These are phyloP conservation scores for Lunularia cruciata DNA, from an alignment of 225 moss, liverwort and hornwort genomes.

Conservation along the genomic window DNA sequence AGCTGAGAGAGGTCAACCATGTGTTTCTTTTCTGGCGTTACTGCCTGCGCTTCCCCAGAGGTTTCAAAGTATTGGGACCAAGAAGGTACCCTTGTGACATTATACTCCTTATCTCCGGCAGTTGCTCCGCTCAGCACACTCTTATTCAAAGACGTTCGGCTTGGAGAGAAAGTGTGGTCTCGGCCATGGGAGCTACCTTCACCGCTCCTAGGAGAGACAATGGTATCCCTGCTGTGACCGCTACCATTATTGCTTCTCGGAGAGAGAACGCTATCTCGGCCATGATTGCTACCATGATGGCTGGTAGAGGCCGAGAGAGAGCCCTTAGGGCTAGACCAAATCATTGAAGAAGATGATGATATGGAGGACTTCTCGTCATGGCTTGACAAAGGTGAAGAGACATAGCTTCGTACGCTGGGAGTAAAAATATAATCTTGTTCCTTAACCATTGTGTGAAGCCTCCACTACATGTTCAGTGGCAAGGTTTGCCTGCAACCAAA, in stretches of 20 bases:
- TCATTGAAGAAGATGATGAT: conserved; percentile 30
- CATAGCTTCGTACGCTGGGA: conserved; percentile 6
- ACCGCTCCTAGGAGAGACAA: neutral
- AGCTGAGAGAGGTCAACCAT: conserved; percentile 67
- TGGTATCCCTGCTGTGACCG: neutral
- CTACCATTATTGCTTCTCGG: neutral
- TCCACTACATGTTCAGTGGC: neutral
- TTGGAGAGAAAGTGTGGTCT: neutral
- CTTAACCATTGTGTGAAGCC: conserved; percentile 9
- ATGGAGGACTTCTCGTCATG: conserved; percentile 19
- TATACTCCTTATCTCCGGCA: neutral
- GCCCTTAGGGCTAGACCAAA: conserved; percentile 17
- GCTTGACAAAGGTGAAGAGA: conserved; percentile 34
- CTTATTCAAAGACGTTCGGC: neutral
- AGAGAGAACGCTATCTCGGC: neutral
- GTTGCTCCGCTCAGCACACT: neutral
- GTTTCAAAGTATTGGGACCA: conserved; percentile 33
- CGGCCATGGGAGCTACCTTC: conserved; percentile 5
- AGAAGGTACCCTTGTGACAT: conserved; percentile 19
- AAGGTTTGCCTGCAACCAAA: conserved; percentile 2
- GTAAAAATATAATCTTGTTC: conserved; percentile 12
- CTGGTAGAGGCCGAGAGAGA: conserved; percentile 7
- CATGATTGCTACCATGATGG: conserved; percentile 3
- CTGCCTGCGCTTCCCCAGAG: conserved; percentile 39
- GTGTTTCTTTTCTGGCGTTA: conserved; percentile 46